phyloP scores from a whole-genome alignment of 306 rosid species.

The Fagus crenata region DNA sequence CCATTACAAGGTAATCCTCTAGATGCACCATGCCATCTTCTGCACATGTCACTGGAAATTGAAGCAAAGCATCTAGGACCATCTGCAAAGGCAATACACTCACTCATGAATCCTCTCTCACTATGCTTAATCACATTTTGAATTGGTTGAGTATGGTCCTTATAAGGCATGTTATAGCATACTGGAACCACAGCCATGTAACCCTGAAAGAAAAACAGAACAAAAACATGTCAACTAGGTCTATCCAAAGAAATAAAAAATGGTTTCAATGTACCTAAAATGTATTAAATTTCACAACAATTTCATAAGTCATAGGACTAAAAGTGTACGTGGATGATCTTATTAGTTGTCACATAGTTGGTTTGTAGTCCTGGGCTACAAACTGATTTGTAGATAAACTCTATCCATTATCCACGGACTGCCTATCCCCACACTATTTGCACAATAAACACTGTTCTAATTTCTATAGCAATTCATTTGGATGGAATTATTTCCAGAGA shows the following conservation, averaged over 20 bases:
- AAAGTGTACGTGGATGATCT: no score
- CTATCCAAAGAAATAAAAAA: background rate
- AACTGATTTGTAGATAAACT: no score
- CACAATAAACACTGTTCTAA: no score
- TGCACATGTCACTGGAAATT: background rate
- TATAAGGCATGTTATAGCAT: conserved; percentile 43
- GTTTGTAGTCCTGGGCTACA: no score
- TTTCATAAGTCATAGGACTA: background rate
- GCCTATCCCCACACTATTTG: no score
- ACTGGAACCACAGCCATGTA: conserved; percentile 59
- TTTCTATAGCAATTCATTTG: no score
- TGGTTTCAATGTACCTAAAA: background rate
- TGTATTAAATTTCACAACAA: background rate
- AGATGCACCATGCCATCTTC: background rate
- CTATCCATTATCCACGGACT: no score
- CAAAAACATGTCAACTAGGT: background rate
- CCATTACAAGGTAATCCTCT: conserved; percentile 20
- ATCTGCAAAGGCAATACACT: background rate
- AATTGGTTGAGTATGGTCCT: conserved; percentile 30
- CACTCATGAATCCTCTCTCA: conserved; percentile 27
- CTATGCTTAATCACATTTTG: conserved; percentile 27
- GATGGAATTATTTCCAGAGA: no score
- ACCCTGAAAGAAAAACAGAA: conserved; percentile 33
- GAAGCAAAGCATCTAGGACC: conserved; percentile 20
- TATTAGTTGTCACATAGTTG: no score